Evolutionary conservation across 306 rosid genomes (phyloP), one percentile per base, ranked within the genome.

Genomic region (Dalbergia oliveri): DNA sequence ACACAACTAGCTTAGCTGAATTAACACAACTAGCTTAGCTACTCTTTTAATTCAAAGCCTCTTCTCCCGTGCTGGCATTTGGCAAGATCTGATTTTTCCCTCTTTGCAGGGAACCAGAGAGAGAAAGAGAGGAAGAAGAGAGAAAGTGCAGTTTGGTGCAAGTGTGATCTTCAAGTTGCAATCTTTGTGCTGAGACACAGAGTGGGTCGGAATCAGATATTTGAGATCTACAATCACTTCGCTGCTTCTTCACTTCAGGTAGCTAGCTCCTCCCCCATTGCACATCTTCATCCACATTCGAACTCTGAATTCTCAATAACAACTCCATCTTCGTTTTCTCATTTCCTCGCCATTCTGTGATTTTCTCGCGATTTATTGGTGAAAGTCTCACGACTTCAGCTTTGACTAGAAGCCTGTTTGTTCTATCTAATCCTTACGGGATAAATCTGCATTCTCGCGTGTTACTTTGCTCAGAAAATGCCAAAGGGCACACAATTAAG

Each of bases 171-270:
- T 79, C 88, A 75, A 84, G 68, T 72, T 61, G 12, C 66, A 69
- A 34, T 73, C 83, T 80, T 82, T 88, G 72, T 74, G 37, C 83
- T 79, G 47, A 39, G 12, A 65, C 43, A 69, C 19, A 34, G 59
- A 65, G 15, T 11, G 82, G 78, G 83, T 62, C 70, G 11, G 77
- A 37, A 70, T 67, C 61, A 82, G 56, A 54, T 86, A 58, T 72
- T 83, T 81, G 84, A 88, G 94, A 93, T 93, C 97, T 89, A 86
- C 31, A 26, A 26, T 86, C 90, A 61, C 75, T 86, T 85, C 73
- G 31, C 82, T 70, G 6, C 1, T 51, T 51, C 58, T 69, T 66
- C 83, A 62, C 87, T 63, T 59, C 75, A 85, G 97, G 96, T 90
- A 83, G 84, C 85, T 69, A 26, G 1, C 31, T 26, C 31, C 31